Evolutionary conservation across 495 filamentous ascomycete species (phyloP).

Genomic region (Neurospora sp.): DNA sequence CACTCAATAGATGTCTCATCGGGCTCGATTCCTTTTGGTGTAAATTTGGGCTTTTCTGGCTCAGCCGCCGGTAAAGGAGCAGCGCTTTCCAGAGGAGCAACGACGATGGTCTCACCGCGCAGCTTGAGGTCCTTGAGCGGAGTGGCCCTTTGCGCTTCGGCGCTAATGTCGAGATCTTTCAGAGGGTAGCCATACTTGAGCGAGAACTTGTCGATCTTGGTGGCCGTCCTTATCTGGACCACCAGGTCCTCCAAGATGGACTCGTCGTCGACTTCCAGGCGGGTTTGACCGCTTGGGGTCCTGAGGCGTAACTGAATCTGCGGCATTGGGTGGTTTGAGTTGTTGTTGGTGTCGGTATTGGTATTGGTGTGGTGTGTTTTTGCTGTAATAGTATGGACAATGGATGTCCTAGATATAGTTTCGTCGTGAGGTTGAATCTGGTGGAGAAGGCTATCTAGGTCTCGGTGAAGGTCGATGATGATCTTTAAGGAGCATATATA

Average conservation of each 20-base stretch:
- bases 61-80: not conserved
- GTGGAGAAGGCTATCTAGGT: not conserved
- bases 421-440: not conserved
- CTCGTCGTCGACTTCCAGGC: slow-evolving; percentile 52
- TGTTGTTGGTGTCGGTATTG: not conserved
- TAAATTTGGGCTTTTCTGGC: slow-evolving; percentile 12
- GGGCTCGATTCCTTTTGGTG: slow-evolving; percentile 22
- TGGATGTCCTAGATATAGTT: not conserved
- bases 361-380: not conserved
- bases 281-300: slow-evolving; percentile 30
- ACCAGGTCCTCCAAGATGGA: slow-evolving; percentile 50
- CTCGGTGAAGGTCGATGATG: too few relatives aligned
- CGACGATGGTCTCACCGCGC: slow-evolving; percentile 73
- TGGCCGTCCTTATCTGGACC: slow-evolving; percentile 24
- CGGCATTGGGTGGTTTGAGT: not conserved
- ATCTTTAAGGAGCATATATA: not conserved
- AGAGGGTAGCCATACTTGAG: slow-evolving; percentile 85
- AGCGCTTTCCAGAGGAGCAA: slow-evolving; percentile 31
- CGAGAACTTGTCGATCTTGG: slow-evolving; percentile 44
- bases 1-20: slow-evolving; percentile 27
- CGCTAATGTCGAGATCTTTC: slow-evolving; percentile 52
- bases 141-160: slow-evolving; percentile 7
- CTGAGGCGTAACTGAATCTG: slow-evolving; percentile 30
- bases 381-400: not conserved
- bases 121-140: slow-evolving; percentile 49